Conservation (phyloP, 2,329 filamentous ascomycete genomes). For the Alternaria sp. region DNA sequence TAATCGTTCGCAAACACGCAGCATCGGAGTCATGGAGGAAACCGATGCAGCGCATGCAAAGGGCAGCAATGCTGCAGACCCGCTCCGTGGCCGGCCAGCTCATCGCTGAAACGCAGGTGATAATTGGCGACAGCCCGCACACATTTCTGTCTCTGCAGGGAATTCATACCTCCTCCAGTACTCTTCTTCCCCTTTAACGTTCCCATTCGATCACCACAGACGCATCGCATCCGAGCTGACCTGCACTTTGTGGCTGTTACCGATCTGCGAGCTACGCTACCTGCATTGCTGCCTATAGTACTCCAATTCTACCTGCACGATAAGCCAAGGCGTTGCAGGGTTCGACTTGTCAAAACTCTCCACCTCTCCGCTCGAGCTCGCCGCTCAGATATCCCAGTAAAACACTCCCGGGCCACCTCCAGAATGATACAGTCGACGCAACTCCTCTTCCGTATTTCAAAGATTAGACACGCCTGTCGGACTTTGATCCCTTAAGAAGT, state of each 20-base stretch:
- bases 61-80: constrained; percentile 45
- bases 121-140: constrained; percentile 45
- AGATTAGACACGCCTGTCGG: constrained; percentile 40
- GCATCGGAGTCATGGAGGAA: constrained; percentile 40
- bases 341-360: constrained; percentile 47
- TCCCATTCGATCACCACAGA: constrained; percentile 40
- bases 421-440: constrained; percentile 52
- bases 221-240: constrained; percentile 36
- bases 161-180: constrained; percentile 43
- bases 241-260: constrained; percentile 45
- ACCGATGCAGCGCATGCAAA: constrained; percentile 39
- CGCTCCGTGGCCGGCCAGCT: constrained; percentile 45
- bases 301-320: constrained; percentile 42
- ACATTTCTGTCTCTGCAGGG: constrained; percentile 39
- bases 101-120: constrained; percentile 45
- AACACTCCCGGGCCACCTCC: constrained; percentile 38
- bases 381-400: constrained; percentile 42
- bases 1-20: constrained; percentile 47
- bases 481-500: constrained; percentile 42
- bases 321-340: constrained; percentile 50
- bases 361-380: constrained; percentile 43
- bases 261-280: constrained; percentile 41
- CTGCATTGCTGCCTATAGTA: constrained; percentile 51
- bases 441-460: constrained; percentile 41
- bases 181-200: constrained; percentile 32